phyloP scores from a whole-genome alignment of 1,284 basidiomycete genomes.

The Cystobasidium slooffiae region DNA sequence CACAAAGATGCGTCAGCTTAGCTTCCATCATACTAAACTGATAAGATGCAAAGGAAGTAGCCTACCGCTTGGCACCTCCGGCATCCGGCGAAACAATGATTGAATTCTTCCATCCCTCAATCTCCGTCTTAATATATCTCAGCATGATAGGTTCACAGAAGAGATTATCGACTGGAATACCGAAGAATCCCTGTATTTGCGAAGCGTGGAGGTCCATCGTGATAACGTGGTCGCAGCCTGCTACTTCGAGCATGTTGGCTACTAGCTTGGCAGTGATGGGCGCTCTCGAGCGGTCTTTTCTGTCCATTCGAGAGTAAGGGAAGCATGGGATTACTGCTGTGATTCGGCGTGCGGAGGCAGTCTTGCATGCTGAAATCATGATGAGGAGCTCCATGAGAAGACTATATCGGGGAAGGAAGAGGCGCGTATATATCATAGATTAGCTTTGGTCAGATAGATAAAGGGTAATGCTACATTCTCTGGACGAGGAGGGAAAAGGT shows the following conservation, averaged over 20 bases:
- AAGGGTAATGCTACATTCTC: neutral
- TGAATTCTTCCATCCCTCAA: slow-evolving; percentile 82
- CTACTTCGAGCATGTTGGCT: slow-evolving; percentile 94
- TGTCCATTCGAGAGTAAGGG: slow-evolving; percentile 90
- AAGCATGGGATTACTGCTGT: slow-evolving; percentile 98
- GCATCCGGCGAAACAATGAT: slow-evolving; percentile 98
- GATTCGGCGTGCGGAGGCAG: slow-evolving; percentile 91
- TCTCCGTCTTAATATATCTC: slow-evolving; percentile 74
- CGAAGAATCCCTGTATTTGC: slow-evolving; percentile 99
- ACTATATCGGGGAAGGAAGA: slow-evolving; percentile 51
- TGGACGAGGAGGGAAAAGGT: neutral
- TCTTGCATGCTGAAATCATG: slow-evolving; percentile 81
- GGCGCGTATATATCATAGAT: neutral
- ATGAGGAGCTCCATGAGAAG: slow-evolving; percentile 71
- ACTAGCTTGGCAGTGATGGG: slow-evolving; percentile 98
- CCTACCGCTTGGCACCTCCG: slow-evolving; percentile 93
- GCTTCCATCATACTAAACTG: neutral
- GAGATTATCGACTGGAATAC: slow-evolving; percentile 97
- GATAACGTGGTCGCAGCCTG: slow-evolving; percentile 97
- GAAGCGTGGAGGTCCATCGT: slow-evolving; percentile 98
- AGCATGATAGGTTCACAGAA: slow-evolving; percentile 61
- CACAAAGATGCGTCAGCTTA: neutral
- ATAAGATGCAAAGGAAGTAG: slow-evolving; percentile 43
- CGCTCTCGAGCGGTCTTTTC: slow-evolving; percentile 95
- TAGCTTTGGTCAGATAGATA: neutral